Evolutionary conservation across 2,329 filamentous ascomycete species (phyloP).

Genomic region (Verticillium albo-atrum): DNA sequence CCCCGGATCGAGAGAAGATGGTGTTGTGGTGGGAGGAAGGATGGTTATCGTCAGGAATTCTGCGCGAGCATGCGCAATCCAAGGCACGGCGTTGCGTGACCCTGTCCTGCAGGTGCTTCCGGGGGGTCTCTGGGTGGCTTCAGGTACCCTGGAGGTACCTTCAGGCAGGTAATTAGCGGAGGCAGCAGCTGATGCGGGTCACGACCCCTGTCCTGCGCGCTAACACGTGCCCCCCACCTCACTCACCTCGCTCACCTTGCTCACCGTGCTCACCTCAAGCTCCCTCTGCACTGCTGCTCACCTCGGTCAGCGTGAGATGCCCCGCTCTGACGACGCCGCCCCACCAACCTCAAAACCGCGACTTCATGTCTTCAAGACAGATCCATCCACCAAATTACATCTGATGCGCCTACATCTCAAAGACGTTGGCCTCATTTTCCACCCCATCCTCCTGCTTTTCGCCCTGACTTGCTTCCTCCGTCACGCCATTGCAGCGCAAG

Average conservation of each 20-base stretch:
- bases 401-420: background rate
- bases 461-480: background rate
- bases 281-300: background rate
- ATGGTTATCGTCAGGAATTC: background rate
- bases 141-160: too few relatives aligned
- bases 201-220: background rate
- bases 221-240: background rate
- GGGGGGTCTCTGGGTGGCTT: too few relatives aligned
- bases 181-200: background rate
- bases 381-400: background rate
- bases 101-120: background rate
- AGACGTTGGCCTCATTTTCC: background rate
- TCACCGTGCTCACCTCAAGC: background rate
- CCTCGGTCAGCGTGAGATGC: background rate
- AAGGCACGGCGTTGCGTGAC: background rate
- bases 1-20: background rate
- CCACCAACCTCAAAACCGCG: background rate
- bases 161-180: too few relatives aligned
- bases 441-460: background rate
- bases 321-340: background rate
- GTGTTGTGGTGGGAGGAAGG: background rate
- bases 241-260: background rate
- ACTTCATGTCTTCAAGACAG: background rate
- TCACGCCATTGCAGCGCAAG: background rate
- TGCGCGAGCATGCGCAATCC: background rate